A percentile compares a stretch with the other conserved stretches of the same genome.
phyloP scores from a whole-genome alignment of 2,329 filamentous ascomycete genomes.

The Metarhizium humberi region DNA sequence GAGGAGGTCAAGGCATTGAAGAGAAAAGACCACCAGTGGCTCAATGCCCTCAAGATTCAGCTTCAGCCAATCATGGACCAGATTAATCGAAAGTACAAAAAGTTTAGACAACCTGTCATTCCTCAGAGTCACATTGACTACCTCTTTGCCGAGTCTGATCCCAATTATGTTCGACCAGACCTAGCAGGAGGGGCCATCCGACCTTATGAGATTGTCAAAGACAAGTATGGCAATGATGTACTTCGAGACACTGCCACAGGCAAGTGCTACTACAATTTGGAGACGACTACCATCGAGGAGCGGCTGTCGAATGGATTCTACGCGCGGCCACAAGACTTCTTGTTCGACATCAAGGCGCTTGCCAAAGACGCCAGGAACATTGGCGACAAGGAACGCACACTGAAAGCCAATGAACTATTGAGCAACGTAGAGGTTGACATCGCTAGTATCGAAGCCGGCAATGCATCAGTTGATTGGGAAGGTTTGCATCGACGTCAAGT shows the following conservation, averaged over 20 bases:
- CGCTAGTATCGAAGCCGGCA: constrained; percentile 60
- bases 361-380: constrained; percentile 75
- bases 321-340: constrained; percentile 79
- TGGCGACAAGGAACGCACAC: constrained; percentile 71
- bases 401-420: constrained; percentile 85
- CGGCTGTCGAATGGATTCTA: constrained; percentile 97
- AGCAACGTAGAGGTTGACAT: constrained; percentile 95
- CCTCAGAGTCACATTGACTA: constrained; percentile 67
- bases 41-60: constrained; percentile 80
- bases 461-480: constrained; percentile 67
- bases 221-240: constrained; percentile 69
- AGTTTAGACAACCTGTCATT: constrained; percentile 75
- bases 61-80: constrained; percentile 97
- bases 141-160: constrained; percentile 74
- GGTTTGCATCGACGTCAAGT: constrained; percentile 67
- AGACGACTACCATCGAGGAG: constrained; percentile 88
- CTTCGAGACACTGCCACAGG: constrained; percentile 64
- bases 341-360: constrained; percentile 76
- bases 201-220: constrained; percentile 71
- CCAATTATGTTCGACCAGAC: constrained; percentile 54
- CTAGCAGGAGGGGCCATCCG: constrained; percentile 46
- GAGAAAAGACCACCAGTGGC: constrained; percentile 70
- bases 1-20: constrained; percentile 73
- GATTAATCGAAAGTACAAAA: constrained; percentile 81
- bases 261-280: constrained; percentile 92